Percentiles rank a stretch among this genome's conserved stretches.
phyloP scores from a whole-genome alignment of 345 rosid species.

The Orychophragmus violaceus region DNA sequence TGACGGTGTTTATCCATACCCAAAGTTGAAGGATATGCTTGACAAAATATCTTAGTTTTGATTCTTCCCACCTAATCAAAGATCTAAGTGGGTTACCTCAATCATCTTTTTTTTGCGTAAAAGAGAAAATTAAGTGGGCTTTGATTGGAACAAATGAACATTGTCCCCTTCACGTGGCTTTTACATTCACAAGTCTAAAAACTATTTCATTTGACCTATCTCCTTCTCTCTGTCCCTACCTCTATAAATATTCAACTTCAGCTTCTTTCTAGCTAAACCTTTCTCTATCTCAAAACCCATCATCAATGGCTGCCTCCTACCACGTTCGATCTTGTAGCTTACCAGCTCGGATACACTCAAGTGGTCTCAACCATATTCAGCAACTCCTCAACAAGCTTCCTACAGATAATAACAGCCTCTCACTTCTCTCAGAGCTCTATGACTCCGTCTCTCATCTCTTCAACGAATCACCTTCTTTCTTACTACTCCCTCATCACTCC shows the following conservation, averaged over 20 bases:
- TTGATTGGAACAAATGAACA: slow-evolving; percentile 15
- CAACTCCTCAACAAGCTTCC: slow-evolving; percentile 24
- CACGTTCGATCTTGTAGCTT: slow-evolving; percentile 53
- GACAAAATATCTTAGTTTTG: slow-evolving; percentile 1
- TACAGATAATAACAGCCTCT: slow-evolving; percentile 19
- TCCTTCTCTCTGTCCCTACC: background rate
- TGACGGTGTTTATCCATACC: slow-evolving; percentile 8
- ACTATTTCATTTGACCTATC: slow-evolving; percentile 16
- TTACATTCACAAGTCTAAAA: slow-evolving; percentile 13
- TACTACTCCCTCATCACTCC: slow-evolving; percentile 22
- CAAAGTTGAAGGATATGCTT: slow-evolving; percentile 9
- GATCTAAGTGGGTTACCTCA: slow-evolving; percentile 16
- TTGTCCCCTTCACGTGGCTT: slow-evolving; percentile 27
- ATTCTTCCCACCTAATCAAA: slow-evolving; percentile 17
- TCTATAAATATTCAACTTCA: slow-evolving; percentile 14
- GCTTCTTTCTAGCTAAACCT: slow-evolving; percentile 5
- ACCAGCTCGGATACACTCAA: slow-evolving; percentile 49
- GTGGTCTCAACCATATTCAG: slow-evolving; percentile 21
- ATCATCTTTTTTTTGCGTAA: background rate
- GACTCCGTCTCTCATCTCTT: slow-evolving; percentile 39
- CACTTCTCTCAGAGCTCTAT: slow-evolving; percentile 39
- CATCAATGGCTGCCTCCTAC: slow-evolving; percentile 31
- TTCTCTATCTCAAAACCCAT: background rate
- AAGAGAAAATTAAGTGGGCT: background rate
- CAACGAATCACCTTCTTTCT: slow-evolving; percentile 20